Percentiles rank a stretch among this genome's conserved stretches.
These are phyloP conservation scores for Sordariomycetes sp. DNA, from an alignment of 2,329 filamentous ascomycete species.

Conservation along the genomic window DNA sequence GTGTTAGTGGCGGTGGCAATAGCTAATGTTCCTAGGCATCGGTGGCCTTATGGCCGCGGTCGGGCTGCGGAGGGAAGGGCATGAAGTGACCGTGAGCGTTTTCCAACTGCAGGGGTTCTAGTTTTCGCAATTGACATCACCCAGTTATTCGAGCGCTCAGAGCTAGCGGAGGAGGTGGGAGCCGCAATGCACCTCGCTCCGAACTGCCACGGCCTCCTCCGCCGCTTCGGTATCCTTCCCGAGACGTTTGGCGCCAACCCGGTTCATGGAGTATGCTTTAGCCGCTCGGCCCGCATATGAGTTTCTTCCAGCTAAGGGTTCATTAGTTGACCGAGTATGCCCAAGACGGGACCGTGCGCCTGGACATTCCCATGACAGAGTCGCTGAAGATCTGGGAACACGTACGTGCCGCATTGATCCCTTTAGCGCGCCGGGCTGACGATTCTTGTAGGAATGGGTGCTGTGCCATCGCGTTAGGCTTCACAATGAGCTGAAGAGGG, in stretches of 20 bases:
- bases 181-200: conserved; percentile 54
- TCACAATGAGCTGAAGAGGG: conserved; percentile 34
- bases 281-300: too few relatives aligned
- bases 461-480: conserved; percentile 40
- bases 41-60: conserved; percentile 37
- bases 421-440: not conserved
- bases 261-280: conserved; percentile 14
- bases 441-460: conserved; percentile 22
- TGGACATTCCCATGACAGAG: conserved; percentile 21
- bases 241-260: conserved; percentile 27
- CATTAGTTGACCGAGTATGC: conserved; percentile 23
- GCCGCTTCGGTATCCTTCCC: conserved; percentile 23
- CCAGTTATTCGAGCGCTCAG: conserved; percentile 44
- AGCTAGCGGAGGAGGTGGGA: conserved; percentile 43
- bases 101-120: conserved; percentile 6
- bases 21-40: conserved; percentile 22
- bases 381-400: conserved; percentile 32
- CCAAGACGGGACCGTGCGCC: conserved; percentile 21
- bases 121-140: too few relatives aligned
- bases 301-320: not conserved
- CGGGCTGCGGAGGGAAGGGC: conserved; percentile 34
- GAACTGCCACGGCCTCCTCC: conserved; percentile 48
- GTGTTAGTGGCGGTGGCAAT: not conserved
- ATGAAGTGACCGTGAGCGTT: conserved; percentile 25
- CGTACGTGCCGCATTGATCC: conserved; percentile 8